A percentile compares a stretch with the other conserved stretches of the same genome.
These are phyloP conservation scores for Penicillium silybi DNA, from an alignment of 495 filamentous ascomycete genomes.

Conservation along the genomic window DNA sequence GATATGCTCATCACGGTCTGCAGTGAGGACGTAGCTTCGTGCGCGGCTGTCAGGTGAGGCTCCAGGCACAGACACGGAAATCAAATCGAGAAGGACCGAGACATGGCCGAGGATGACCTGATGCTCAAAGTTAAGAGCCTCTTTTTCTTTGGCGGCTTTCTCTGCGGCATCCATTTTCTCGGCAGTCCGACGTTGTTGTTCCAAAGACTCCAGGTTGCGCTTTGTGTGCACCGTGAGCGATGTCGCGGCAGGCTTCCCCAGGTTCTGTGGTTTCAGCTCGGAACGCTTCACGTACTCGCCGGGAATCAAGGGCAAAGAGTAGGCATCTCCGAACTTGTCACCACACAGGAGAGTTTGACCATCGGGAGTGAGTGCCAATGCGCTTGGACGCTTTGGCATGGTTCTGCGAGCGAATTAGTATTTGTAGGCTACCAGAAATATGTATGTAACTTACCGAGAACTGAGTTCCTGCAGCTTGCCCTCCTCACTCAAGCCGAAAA, in stretches of 20 bases:
- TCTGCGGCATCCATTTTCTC: constrained; percentile 35
- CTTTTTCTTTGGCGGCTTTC: constrained; percentile 39
- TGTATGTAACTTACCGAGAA: constrained; percentile 52
- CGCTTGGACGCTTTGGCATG: constrained; percentile 87
- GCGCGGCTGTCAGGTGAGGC: constrained; percentile 22
- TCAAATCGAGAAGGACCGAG: constrained; percentile 80
- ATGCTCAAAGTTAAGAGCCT: constrained; percentile 59
- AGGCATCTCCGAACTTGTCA: constrained; percentile 97
- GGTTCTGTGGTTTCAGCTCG: constrained; percentile 33
- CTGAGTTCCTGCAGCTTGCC: constrained; percentile 65
- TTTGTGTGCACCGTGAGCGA: constrained; percentile 77
- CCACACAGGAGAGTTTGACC: constrained; percentile 68
- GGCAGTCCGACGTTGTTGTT: constrained; percentile 60
- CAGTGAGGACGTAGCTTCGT: constrained; percentile 74
- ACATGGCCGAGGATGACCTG: constrained; percentile 85
- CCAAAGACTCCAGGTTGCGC: constrained; percentile 69
- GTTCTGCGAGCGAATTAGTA: constrained; percentile 44
- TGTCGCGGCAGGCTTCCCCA: constrained; percentile 53
- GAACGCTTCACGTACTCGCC: constrained; percentile 25
- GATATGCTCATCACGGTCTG: constrained; percentile 96
- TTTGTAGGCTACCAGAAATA: neutral
- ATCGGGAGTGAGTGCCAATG: constrained; percentile 64
- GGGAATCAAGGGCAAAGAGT: constrained; percentile 74
- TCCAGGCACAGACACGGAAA: constrained; percentile 38
- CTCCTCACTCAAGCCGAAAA: constrained; percentile 61